phyloP scores from a whole-genome alignment of 1,139 yeast genomes.

The Geotrichum macrosporum region DNA sequence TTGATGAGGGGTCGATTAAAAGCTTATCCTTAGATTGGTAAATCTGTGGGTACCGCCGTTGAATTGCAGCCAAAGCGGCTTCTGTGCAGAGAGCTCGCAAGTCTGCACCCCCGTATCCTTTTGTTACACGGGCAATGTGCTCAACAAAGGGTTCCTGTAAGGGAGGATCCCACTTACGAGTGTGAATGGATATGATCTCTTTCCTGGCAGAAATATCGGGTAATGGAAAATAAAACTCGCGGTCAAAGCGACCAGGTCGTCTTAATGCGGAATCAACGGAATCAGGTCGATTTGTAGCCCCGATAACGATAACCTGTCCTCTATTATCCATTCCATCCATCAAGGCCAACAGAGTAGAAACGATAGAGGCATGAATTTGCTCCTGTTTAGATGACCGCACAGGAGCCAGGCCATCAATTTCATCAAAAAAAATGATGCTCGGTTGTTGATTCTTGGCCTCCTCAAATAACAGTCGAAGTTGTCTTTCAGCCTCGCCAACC shows the following conservation, averaged over 20 bases:
- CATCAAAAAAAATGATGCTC: slow-evolving; percentile 91
- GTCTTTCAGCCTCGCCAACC: slow-evolving; percentile 99
- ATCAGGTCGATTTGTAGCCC: slow-evolving; percentile 97
- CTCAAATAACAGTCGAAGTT: slow-evolving; percentile 80
- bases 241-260: slow-evolving; percentile 95
- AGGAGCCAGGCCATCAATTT: slow-evolving; percentile 97
- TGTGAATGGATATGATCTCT: slow-evolving; percentile 76
- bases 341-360: slow-evolving; percentile 83
- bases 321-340: slow-evolving; percentile 99
- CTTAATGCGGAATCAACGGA: slow-evolving; percentile 96
- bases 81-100: slow-evolving; percentile 91
- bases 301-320: slow-evolving; percentile 96
- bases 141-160: slow-evolving; percentile 54
- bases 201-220: slow-evolving; percentile 80
- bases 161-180: slow-evolving; percentile 83
- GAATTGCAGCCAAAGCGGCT: slow-evolving; percentile 88
- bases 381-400: slow-evolving; percentile 96
- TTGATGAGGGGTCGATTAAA: slow-evolving; percentile 62
- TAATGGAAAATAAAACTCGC: slow-evolving; percentile 92
- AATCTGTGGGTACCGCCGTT: slow-evolving; percentile 89
- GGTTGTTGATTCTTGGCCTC: slow-evolving; percentile 97
- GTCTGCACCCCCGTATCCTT: slow-evolving; percentile 99
- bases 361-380: slow-evolving; percentile 96
- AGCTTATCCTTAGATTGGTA: slow-evolving; percentile 73
- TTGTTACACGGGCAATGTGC: slow-evolving; percentile 73